Evolutionary conservation across 2,329 filamentous ascomycete genomes (phyloP).

Genomic region (Fusarium sacchari): DNA sequence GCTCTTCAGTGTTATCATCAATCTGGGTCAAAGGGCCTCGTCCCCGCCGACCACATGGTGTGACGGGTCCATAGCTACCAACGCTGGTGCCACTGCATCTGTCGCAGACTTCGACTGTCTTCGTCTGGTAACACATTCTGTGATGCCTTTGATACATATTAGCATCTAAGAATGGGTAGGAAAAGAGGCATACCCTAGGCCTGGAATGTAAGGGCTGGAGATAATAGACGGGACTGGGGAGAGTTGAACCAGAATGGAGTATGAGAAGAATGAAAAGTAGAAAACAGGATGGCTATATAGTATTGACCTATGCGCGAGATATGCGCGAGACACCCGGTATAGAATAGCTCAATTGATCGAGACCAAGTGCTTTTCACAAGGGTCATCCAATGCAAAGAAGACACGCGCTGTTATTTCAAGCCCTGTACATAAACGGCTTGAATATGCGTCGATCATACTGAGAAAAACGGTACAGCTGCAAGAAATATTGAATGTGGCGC

Average conservation of each 20-base stretch:
- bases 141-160: neutral
- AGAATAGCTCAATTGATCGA: neutral
- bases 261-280: neutral
- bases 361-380: neutral
- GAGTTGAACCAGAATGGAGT: neutral
- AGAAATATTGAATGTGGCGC: neutral
- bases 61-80: neutral
- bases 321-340: neutral
- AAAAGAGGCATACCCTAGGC: neutral
- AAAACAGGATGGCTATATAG: fast-evolving
- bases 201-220: fast-evolving
- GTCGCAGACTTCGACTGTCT: neutral
- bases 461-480: neutral
- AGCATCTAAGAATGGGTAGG: fast-evolving
- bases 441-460: fast-evolving
- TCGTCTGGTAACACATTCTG: neutral
- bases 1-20: neutral
- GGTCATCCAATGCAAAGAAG: neutral
- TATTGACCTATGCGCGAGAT: neutral
- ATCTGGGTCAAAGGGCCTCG: neutral
- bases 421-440: fast-evolving
- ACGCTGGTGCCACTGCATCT: fast-evolving
- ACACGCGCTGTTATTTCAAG: neutral
- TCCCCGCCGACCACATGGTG: neutral
- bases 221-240: fast-evolving